Evolutionary conservation across 306 rosid species (phyloP).

Genomic region (Dalbergia oliveri): DNA sequence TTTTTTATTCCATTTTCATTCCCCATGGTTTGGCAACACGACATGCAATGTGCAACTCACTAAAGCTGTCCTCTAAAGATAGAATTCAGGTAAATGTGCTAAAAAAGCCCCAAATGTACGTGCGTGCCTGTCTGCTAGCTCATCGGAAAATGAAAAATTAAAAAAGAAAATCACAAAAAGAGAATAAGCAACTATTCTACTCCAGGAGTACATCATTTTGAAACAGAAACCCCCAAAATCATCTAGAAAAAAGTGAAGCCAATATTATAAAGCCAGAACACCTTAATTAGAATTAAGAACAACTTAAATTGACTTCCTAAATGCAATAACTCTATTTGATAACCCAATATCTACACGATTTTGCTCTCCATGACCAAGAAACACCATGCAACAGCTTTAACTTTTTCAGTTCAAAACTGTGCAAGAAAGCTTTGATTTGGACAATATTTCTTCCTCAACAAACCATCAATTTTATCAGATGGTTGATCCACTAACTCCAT

Average conservation of each 20-base stretch:
- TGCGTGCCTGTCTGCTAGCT: not conserved
- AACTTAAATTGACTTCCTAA: not conserved
- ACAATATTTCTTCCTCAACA: conserved; percentile 3
- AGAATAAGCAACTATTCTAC: not conserved
- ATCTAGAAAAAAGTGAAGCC: conserved; percentile 28
- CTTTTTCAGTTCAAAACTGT: conserved; percentile 15
- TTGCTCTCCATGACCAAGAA: conserved; percentile 24
- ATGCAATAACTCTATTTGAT: not conserved
- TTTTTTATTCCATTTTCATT: not conserved
- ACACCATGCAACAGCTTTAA: conserved; percentile 10
- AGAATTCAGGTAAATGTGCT: not conserved
- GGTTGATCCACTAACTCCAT: conserved; percentile 27
- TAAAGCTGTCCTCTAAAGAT: conserved; percentile 8
- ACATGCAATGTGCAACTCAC: conserved; percentile 20
- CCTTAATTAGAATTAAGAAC: conserved; percentile 20
- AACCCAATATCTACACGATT: conserved; percentile 15
- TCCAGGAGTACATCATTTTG: conserved; percentile 26
- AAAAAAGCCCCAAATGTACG: not conserved
- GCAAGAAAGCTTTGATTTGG: conserved; percentile 27
- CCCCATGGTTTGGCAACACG: conserved; percentile 27
- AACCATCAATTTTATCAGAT: conserved; percentile 7
- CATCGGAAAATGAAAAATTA: not conserved
- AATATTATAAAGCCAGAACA: conserved; percentile 16
- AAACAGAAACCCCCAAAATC: conserved; percentile 39
- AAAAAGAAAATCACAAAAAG: not conserved